Percentiles rank a stretch among this genome's conserved stretches.
These are phyloP conservation scores for Lasiosphaeria ovina DNA, from an alignment of 495 filamentous ascomycete species.

Conservation along the genomic window DNA sequence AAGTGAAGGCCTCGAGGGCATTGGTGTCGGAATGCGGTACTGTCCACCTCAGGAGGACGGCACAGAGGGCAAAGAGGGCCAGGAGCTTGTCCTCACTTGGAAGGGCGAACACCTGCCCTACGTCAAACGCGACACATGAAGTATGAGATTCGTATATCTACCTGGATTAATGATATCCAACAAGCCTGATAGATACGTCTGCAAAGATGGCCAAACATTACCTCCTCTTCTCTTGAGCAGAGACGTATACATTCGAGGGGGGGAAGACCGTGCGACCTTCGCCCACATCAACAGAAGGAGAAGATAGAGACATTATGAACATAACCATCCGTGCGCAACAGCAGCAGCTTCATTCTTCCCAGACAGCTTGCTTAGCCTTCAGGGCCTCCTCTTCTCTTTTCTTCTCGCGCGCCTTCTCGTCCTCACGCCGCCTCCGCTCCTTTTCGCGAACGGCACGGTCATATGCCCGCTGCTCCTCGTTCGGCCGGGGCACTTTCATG, in stretches of 20 bases:
- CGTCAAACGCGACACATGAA: background rate
- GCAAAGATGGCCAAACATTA: too few species aligned
- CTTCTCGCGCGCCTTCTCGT: constrained; percentile 64
- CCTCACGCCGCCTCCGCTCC: constrained; percentile 74
- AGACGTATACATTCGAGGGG: background rate
- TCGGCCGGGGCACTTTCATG: constrained; percentile 73
- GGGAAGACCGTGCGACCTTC: background rate
- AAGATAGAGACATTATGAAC: background rate
- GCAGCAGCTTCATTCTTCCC: constrained; percentile 65
- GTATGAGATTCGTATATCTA: too few species aligned
- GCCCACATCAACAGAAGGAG: background rate
- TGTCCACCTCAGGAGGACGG: constrained; percentile 14
- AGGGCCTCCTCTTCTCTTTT: constrained; percentile 66
- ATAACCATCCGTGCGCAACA: background rate
- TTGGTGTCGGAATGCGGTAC: constrained; percentile 62
- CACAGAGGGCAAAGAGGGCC: constrained; percentile 16
- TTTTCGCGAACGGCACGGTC: constrained; percentile 80
- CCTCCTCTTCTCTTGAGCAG: too few species aligned
- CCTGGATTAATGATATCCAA: too few species aligned
- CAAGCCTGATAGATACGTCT: too few species aligned
- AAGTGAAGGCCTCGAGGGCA: constrained; percentile 58
- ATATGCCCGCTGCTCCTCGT: constrained; percentile 85
- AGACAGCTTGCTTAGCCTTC: constrained; percentile 69
- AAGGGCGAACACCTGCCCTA: constrained; percentile 47
- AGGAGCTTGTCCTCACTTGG: constrained; percentile 53